A percentile compares a stretch with the other conserved stretches of the same genome.
Conservation (phyloP, 768 basidiomycete genomes). For the Ramaria rubella region DNA sequence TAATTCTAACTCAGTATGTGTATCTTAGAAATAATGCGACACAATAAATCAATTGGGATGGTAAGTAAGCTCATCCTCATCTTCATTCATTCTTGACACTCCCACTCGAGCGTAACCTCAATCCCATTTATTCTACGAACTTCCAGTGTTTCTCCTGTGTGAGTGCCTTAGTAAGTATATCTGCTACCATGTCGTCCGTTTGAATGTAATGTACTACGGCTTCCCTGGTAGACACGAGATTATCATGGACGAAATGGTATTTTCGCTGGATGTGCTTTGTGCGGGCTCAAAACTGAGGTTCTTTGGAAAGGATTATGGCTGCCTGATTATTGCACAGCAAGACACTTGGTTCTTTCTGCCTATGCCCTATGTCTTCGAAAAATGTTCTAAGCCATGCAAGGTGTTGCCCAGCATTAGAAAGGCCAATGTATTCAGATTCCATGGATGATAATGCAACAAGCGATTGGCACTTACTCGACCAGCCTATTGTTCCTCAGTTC, state of each 20-base stretch:
- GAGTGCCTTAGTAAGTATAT: conserved; percentile 20
- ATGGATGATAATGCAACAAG: conserved; percentile 21
- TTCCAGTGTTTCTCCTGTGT: conserved; percentile 16
- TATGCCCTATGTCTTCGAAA: conserved; percentile 14
- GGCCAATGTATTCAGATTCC: conserved; percentile 27
- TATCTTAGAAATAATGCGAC: no score
- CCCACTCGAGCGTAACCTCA: no score
- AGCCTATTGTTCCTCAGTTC: conserved; percentile 18
- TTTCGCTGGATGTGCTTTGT: no score
- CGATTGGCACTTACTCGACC: conserved; percentile 21
- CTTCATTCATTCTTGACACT: no score
- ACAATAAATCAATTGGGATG: no score
- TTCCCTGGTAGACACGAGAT: no score
- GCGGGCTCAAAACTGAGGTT: conserved; percentile 20
- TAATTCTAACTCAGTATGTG: no score
- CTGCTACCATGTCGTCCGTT: conserved; percentile 20
- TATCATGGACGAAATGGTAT: no score
- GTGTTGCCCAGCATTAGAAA: no score
- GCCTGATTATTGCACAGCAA: conserved; percentile 29
- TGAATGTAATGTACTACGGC: no score
- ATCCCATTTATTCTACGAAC: conserved; percentile 15
- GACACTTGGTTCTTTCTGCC: conserved; percentile 13
- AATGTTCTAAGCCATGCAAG: conserved; percentile 7
- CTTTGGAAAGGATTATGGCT: conserved; percentile 20
- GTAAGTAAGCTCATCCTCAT: no score